Base-by-base conservation (phyloP, 257 asterid species). In the Solanum neorickii region DNA sequence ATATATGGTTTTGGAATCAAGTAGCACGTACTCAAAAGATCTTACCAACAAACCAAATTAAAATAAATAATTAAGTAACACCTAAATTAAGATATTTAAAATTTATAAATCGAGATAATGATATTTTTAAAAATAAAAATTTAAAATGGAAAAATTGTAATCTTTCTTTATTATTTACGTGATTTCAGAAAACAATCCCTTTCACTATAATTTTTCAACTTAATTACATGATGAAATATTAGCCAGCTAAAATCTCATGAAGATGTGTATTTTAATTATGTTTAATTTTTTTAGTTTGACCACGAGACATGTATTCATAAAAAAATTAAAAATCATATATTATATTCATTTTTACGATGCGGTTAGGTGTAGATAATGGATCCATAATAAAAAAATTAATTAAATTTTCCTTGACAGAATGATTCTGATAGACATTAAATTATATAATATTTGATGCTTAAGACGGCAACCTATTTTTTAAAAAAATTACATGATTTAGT, bases 341-440 rank as follows among this genome's bases (percentile, higher is more conserved):
- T 20, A 20, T 56, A 56, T 56, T 7, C 25, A 56, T 56, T 5
- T 56, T 56, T 56, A 56, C 20, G 65, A 56, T 56, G 65, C 65
- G 65, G 23, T 78, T 78, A 16, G 84, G 84, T 9, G 84, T 78
- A 78, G 62, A 27, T 9, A 25, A 78, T 78, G 27, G 84, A 78
- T 78, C 84, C 84, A 72, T 12, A 3, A 29, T 7, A 21, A 21
- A 25, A 25, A 2, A 31, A 31, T 31, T 15, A 72, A 33, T 72
- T 41, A 76, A 80, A 47, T 80, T 16, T 80, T 11, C 27, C 85
- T 66, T 78, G 66, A 78, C 66, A 78, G 66, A 78, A 78, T 46
- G 84, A 78, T 78, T 78, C 84, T 78, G 84, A 78, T 46, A 18
- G 31, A 78, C 23, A 29, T 27, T 46, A 77, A 78, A 46, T 56